These are phyloP conservation scores for Phaeoacremonium minimum DNA, from an alignment of 2,329 filamentous ascomycete species.

Conservation along the genomic window DNA sequence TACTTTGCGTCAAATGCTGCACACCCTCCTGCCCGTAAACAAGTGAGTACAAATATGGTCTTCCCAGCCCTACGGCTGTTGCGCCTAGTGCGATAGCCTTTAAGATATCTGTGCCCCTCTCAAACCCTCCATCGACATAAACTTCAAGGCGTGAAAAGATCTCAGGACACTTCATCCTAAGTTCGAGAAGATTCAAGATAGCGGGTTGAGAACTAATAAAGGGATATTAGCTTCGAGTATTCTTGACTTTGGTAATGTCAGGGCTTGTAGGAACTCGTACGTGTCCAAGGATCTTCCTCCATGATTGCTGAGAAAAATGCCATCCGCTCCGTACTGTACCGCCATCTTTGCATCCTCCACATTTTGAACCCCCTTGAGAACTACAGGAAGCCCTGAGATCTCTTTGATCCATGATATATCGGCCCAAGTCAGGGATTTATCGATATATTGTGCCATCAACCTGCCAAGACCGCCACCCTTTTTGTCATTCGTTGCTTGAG, in stretches of 20 bases:
- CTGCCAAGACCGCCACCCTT: constrained; percentile 49
- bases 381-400: constrained; percentile 41
- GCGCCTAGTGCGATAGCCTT: constrained; percentile 51
- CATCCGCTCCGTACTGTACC: constrained; percentile 31
- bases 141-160: constrained; percentile 47
- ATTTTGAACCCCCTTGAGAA: constrained; percentile 53
- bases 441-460: constrained; percentile 47
- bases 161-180: constrained; percentile 44
- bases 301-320: constrained; percentile 12
- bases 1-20: constrained; percentile 4
- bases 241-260: neutral
- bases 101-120: constrained; percentile 50
- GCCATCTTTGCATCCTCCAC: constrained; percentile 50
- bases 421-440: constrained; percentile 45
- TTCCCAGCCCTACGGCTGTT: constrained; percentile 45
- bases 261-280: too few relatives aligned
- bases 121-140: constrained; percentile 50
- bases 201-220: constrained; percentile 4
- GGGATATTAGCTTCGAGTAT: neutral
- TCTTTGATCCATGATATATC: constrained; percentile 48
- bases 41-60: constrained; percentile 9
- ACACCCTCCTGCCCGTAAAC: constrained; percentile 4
- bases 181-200: constrained; percentile 38
- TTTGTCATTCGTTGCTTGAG: constrained; percentile 39
- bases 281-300: constrained; percentile 10